phyloP scores from a whole-genome alignment of 2,329 filamentous ascomycete genomes.

The Aspergillus uvarum region DNA sequence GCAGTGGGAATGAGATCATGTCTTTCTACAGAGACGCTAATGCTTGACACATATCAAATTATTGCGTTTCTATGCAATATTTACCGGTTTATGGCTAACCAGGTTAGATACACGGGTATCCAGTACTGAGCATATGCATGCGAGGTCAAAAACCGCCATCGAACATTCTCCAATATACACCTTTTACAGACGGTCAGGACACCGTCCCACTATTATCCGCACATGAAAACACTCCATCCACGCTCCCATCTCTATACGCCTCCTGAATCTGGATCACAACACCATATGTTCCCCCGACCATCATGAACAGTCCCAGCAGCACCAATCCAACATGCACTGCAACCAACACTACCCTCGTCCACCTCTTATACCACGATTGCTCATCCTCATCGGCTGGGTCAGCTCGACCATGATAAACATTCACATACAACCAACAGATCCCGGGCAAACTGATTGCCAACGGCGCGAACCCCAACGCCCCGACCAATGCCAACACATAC shows the following conservation, averaged over 20 bases:
- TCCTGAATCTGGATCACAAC: slow-evolving; percentile 20
- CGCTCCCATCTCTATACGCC: slow-evolving; percentile 16
- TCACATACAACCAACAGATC: slow-evolving; percentile 52
- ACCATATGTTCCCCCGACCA: slow-evolving; percentile 45
- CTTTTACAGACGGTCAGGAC: not conserved
- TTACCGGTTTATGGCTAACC: too few relatives aligned
- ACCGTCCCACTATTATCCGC: slow-evolving; percentile 18
- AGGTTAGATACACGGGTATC: too few relatives aligned
- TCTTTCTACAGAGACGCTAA: too few relatives aligned
- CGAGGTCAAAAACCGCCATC: not conserved
- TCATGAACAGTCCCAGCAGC: slow-evolving; percentile 48
- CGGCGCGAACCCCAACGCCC: slow-evolving; percentile 53
- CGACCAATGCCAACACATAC: slow-evolving; percentile 51
- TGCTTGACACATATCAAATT: too few relatives aligned
- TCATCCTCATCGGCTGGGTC: too few relatives aligned
- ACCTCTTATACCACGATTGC: not conserved
- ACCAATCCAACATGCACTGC: slow-evolving; percentile 46
- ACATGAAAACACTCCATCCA: slow-evolving; percentile 17
- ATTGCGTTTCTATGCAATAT: too few relatives aligned
- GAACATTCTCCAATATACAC: not conserved
- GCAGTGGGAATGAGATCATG: not conserved
- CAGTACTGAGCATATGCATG: too few relatives aligned
- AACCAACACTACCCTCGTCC: slow-evolving; percentile 39
- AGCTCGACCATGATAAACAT: too few relatives aligned
- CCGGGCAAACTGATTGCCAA: slow-evolving; percentile 51